Base-by-base conservation (phyloP, 257 asterid genomes). In the Solanum gracilifrons region DNA sequence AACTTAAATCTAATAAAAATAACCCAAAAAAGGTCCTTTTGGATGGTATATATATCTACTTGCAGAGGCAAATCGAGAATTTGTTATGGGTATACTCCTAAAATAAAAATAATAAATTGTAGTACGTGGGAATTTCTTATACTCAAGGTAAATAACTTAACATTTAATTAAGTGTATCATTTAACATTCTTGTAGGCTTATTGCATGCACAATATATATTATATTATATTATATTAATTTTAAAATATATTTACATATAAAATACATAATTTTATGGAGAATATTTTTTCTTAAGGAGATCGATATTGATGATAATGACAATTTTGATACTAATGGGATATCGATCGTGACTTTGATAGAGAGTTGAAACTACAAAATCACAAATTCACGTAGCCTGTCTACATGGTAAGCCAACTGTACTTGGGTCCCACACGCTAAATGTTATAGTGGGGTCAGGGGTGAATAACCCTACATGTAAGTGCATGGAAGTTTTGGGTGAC, bases 61-160 rank as follows among this genome's bases (percentile, higher is more conserved):
- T 21, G 0, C 0, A 1, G 12, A 60, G 27, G 13, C 3, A 23
- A 60, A 60, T 7, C 15, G 12, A 60, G 6, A 23, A 60, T 60
- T 60, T 55, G 4, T 51, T 6, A 7, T 18, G n/a, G 10, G 2
- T 55, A 0, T 18, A 55, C 4, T 51, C 4, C 7, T 16, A 55
- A 55, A 55, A 2, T 55, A 48, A 48, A 55, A 18, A 7, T 55
- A 55, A 55, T 6, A 20, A 6, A 55, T 55, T 55, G 1, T 20
- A 55, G 1, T 55, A 55, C 0, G 5, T 55, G 11, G 10, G 0
- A 55, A 20, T 55, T 18, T 2, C 0, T 55, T 0, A 0, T 55
- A 2, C 0, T 55, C 4, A 0, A 55, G 10, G 4, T 55, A 18
- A 20, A 55, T 55, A 55, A 55, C 10, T 55, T 11, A 55, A 55